Evolutionary conservation across 306 rosid genomes (phyloP).

Genomic region (Quercus wislizeni): DNA sequence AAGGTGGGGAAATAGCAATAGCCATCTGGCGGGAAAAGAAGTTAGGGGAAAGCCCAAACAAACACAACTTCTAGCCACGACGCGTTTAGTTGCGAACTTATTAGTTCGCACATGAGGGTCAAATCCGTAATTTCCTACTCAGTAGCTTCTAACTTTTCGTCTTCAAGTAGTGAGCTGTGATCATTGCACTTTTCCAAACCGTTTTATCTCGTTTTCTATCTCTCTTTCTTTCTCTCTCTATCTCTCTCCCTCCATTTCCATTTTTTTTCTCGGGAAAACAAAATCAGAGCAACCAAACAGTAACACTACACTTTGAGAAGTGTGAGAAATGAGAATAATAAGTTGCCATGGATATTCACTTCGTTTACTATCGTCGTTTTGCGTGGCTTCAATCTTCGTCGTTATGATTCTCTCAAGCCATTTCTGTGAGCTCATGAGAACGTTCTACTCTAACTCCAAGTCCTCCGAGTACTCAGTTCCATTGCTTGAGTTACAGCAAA

Average conservation of each 20-base stretch:
- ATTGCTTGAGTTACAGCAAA: constrained; percentile 10
- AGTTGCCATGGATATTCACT: neutral
- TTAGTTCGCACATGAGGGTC: neutral
- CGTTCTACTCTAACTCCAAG: neutral
- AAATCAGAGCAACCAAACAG: constrained; percentile 18
- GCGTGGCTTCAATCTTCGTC: constrained; percentile 10
- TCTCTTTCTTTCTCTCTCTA: neutral
- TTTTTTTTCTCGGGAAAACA: constrained; percentile 1
- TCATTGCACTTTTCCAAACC: neutral
- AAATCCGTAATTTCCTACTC: neutral
- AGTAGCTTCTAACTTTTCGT: neutral
- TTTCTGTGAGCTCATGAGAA: neutral
- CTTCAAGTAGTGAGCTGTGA: neutral
- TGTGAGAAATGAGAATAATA: neutral
- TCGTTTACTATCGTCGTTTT: neutral
- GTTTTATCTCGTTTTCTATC: neutral
- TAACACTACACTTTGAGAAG: neutral
- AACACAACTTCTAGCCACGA: neutral
- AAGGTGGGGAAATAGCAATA: neutral
- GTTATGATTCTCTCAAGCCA: neutral
- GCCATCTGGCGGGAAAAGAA: constrained; percentile 12
- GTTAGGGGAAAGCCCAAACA: neutral
- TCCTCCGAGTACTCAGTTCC: neutral
- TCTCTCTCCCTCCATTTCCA: neutral
- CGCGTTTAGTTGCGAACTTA: neutral